These are phyloP conservation scores for Sphagnum fallax DNA, from an alignment of 228 moss, liverwort and hornwort species.

Conservation along the genomic window DNA sequence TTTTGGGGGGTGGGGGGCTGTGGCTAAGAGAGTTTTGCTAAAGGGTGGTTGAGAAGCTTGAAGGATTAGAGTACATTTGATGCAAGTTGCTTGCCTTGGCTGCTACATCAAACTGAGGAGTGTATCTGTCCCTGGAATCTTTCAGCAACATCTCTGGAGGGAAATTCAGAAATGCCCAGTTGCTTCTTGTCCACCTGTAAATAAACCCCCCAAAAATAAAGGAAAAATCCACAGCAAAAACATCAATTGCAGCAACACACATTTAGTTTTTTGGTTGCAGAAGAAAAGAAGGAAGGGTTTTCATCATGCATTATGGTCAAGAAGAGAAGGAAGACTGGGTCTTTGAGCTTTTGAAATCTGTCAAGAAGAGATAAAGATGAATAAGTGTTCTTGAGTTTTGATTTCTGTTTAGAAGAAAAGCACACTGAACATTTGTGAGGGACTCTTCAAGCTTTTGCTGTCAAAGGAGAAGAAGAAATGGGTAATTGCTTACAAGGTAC, in stretches of 20 bases:
- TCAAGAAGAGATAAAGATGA: neutral
- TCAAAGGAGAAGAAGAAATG: too few relatives aligned
- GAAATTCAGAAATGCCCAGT: conserved; percentile 68
- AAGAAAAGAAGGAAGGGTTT: neutral
- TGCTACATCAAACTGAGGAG: conserved; percentile 24
- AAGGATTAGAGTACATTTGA: conserved; percentile 1
- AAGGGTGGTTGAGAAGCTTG: conserved; percentile 3
- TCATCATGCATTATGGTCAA: neutral
- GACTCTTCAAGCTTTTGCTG: too few relatives aligned
- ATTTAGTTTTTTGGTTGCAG: neutral
- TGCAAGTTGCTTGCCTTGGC: conserved; percentile 15
- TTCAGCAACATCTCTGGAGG: conserved; percentile 32
- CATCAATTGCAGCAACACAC: neutral
- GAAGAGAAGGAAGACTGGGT: neutral
- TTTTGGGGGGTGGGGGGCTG: too few relatives aligned
- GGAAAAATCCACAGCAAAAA: neutral
- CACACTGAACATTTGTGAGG: too few relatives aligned
- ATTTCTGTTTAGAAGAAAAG: too few relatives aligned
- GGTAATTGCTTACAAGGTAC: too few relatives aligned
- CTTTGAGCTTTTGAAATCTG: neutral
- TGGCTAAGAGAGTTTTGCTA: neutral
- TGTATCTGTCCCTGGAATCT: conserved; percentile 19
- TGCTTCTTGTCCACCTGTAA: conserved; percentile 78
- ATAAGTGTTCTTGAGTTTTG: too few relatives aligned
- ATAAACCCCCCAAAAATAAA: neutral